Evolutionary conservation across 495 filamentous ascomycete species (phyloP), one percentile per base, ranked within the genome.

Genomic region (Gamarada debralockiae): DNA sequence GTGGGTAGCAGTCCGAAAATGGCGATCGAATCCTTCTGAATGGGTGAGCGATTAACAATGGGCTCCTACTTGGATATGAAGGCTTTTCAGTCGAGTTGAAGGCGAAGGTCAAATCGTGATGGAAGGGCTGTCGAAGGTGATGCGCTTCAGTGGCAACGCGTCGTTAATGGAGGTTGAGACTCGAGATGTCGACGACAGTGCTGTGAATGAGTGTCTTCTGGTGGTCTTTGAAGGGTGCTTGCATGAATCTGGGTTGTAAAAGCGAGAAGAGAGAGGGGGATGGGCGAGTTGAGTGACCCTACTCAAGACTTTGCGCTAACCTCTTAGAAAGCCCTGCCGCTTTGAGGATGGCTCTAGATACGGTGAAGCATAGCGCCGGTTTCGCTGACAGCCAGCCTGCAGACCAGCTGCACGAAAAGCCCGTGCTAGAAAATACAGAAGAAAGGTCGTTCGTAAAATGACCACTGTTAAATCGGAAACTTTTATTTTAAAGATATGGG

Each of bases 51-150:
- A 29, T 13, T n/a, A 17, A 15, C 24, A 40, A 27, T 40, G 23
- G 27, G 13, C 27, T 44, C 48, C 8, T 8, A 18, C 34, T 12
- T 18, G 33, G 18, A 37, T 25, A 33, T 45, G 55, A 52, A 58
- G 55, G 44, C 43, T 58, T 39, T 58, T 49, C 55, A 57, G 40
- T 14, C 24, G 3, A 29, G 39, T 53, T 39, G 44, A 41, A 57
- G 45, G 58, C 49, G 42, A 51, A 51, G 45, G 45, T 25, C 18
- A 20, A 14, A 49, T 20, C 29, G 24, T 18, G 39, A 48, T 15
- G 22, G 29, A 50, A 22, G 42, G 20, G 52, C 23, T 37, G 18
- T 56, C 15, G 42, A 44, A 13, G 9, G n/a, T 12, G 27, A n/a
- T 38, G 15, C 38, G 43, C 8, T 53, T 1, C n/a, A 3, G 13